These are phyloP conservation scores for Pseudozyma sp. DNA, from an alignment of 1,284 basidiomycete species.

Conservation along the genomic window DNA sequence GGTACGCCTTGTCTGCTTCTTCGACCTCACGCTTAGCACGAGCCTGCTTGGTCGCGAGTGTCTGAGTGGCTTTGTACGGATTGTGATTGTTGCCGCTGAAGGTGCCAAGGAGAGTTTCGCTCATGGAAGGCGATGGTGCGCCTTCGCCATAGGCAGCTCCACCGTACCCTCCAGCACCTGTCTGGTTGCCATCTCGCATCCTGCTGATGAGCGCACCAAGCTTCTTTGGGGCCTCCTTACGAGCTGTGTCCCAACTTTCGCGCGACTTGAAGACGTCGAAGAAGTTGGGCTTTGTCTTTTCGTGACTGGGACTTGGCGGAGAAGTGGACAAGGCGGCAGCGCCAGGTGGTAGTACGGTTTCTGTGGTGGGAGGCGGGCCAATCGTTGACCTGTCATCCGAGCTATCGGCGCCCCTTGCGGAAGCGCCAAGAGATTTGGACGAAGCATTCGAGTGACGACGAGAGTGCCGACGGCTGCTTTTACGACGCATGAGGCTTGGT, in stretches of 20 bases:
- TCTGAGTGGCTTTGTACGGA: constrained; percentile 47
- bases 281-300: constrained; percentile 47
- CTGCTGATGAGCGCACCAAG: constrained; percentile 62
- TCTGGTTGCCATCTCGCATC: constrained; percentile 60
- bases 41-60: constrained; percentile 58
- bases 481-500: constrained; percentile 27
- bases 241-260: constrained; percentile 63
- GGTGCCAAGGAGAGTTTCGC: constrained; percentile 28
- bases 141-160: constrained; percentile 15
- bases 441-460: constrained; percentile 35
- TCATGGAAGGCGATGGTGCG: constrained; percentile 24
- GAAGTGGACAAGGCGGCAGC: constrained; percentile 19
- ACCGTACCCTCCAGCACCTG: constrained; percentile 11
- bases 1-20: constrained; percentile 85
- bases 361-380: constrained; percentile 31
- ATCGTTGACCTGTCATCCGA: constrained; percentile 35
- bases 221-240: constrained; percentile 66
- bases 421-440: constrained; percentile 19
- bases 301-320: constrained; percentile 28
- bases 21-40: constrained; percentile 63
- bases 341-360: constrained; percentile 6
- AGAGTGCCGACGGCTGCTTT: constrained; percentile 36
- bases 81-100: constrained; percentile 33
- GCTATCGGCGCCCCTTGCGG: constrained; percentile 20
- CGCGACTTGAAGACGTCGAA: constrained; percentile 61